Base-by-base conservation (phyloP, 116 monocot genomes). In the Papilionanthe hybrid region DNA sequence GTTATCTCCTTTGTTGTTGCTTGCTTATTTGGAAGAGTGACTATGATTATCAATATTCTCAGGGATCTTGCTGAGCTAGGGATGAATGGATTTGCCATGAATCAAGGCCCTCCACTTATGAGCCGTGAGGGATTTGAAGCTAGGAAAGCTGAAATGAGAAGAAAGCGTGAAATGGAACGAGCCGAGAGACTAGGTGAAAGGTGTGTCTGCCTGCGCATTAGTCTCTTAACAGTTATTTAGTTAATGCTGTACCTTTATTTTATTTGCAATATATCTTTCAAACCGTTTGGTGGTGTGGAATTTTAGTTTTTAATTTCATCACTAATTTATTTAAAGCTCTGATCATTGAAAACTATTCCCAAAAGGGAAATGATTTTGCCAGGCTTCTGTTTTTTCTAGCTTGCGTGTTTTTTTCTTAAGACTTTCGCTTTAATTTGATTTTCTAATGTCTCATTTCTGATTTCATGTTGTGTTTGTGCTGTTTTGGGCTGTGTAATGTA, bases 41-140 rank as follows among this genome's bases (percentile, higher is more conserved):
- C 28, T 44, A 29, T 68, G 48, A 48, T 27, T 55, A 13, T 77
- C 25, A 28, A 43, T n/a, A 11, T 41, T 73, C 73, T 22, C 72
- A 96, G 96, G 92, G 92, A 94, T 83, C 79, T 92, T 0, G 78
- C 96, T 74, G 92, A 93, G 79, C 84, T 93, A 25, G 83, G 88
- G 6, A 85, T 90, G 77, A 80, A 78, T 65, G 75, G 85, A 78
- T 56, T 92, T 55, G 85, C 77, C 58, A 87, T 86, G 85, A 92
- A 92, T 82, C 79, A 83, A 76, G 89, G 80, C 11, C 91, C 89
- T 58, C 89, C 89, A 60, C 30, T 72, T 80, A 88, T 86, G 88
- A 88, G 79, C 75, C 87, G 93, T 48, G 92, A 92, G 77, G 89
- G 89, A 49, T 85, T 87, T 63, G 94, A 92, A 44, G 86, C 85